Conservation (phyloP, 257 asterid species). For the Fraxinus excelsior region DNA sequence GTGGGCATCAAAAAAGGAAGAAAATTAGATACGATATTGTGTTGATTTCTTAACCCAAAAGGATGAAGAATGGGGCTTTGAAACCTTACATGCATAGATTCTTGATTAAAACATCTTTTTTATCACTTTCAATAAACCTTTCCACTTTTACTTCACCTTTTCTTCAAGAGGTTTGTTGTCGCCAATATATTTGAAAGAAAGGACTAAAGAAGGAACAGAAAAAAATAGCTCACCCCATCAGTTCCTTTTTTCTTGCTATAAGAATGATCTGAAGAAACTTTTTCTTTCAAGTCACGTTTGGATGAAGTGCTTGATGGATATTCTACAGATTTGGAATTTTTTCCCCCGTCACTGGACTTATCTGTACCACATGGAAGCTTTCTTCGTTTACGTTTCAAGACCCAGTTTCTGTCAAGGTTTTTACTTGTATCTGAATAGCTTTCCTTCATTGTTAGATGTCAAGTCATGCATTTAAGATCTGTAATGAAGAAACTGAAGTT, state of each 20-base stretch:
- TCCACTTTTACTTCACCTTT: neutral
- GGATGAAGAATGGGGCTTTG: neutral
- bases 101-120: too few species aligned
- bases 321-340: slow-evolving; percentile 41
- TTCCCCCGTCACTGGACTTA: slow-evolving; percentile 35
- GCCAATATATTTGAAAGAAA: slow-evolving; percentile 1
- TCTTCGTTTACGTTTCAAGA: slow-evolving; percentile 59
- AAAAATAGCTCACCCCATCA: slow-evolving; percentile 67
- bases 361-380: slow-evolving; percentile 49
- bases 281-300: slow-evolving; percentile 40
- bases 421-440: slow-evolving; percentile 41
- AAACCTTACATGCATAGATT: too few species aligned
- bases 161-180: neutral
- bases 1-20: neutral
- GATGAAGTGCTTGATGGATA: slow-evolving; percentile 38
- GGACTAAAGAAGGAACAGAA: slow-evolving; percentile 12
- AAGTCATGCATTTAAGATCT: slow-evolving; percentile 30
- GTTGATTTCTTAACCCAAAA: neutral
- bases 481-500: slow-evolving; percentile 1
- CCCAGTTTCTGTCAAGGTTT: slow-evolving; percentile 55
- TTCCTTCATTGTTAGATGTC: slow-evolving; percentile 42
- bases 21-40: neutral
- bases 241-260: slow-evolving; percentile 74
- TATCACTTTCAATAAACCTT: neutral
- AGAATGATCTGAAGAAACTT: slow-evolving; percentile 34